Base-by-base conservation (phyloP, 495 filamentous ascomycete genomes). In the Aspergillus taichungensis region DNA sequence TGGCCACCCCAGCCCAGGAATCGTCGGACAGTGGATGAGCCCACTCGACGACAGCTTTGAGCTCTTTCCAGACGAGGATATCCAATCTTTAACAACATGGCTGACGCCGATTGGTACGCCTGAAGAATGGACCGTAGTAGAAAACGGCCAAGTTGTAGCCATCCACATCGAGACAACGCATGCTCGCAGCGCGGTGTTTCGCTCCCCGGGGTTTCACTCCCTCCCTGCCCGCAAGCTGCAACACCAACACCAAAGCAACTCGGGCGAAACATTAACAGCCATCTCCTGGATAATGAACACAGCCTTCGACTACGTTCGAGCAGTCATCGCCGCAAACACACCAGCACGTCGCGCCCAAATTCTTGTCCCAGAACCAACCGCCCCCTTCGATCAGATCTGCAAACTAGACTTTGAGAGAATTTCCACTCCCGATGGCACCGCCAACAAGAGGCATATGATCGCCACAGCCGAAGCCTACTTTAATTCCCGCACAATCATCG, bases 1-100 rank as follows among this genome's bases (percentile, higher is more conserved):
- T 41, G 13, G 27, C 34, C 32, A 42, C 36, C 30, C 51, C 34
- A 44, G n/a, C 30, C 39, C 46, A 7, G 40, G n/a, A 29, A 38
- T 49, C 38, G 46, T 49, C 8, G 51, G 46, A 30, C 51, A 53
- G 39, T 45, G 51, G 46, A 49, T 48, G 50, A 14, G 42, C 37
- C 41, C 37, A 41, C 37, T 45, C 28, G 41, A 34, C 33, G 34
- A 36, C 34, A 30, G 47, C 1, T 53, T 52, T 37, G 37, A 53
- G 11, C 45, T 53, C 31, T 45, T 36, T 13, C 34, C 35, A 5
- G 30, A 38, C 24, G 50, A 53, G 37, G 24, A 48, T 37, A 29
- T 53, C 10, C 13, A 32, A 6, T 42, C 32, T n/a, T 40, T 53
- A 8, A 34, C 24, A 37, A 41, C 45, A 13, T 53, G 40, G 41